phyloP scores from a whole-genome alignment of 331 rosid genomes.

The Saraca asoca region DNA sequence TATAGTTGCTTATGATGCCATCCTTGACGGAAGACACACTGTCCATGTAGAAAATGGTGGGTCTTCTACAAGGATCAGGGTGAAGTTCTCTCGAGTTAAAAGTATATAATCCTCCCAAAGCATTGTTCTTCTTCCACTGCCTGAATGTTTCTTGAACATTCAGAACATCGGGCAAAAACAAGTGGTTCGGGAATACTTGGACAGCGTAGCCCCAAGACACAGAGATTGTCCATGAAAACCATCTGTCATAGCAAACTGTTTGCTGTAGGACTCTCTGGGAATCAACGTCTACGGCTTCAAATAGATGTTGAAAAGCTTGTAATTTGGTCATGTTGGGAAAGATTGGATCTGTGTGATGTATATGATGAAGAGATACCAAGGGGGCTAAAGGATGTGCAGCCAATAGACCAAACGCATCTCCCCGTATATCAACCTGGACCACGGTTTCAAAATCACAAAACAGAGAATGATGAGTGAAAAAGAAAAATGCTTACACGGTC shows the following conservation, averaged over 20 bases:
- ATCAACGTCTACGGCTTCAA: slow-evolving; percentile 58
- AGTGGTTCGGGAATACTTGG: slow-evolving; percentile 55
- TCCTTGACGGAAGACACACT: slow-evolving; percentile 37
- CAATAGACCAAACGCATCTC: slow-evolving; percentile 72
- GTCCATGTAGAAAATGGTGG: slow-evolving; percentile 64
- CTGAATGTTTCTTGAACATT: slow-evolving; percentile 63
- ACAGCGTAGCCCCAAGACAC: slow-evolving; percentile 99
- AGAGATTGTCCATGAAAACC: slow-evolving; percentile 78
- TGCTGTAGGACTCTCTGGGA: slow-evolving; percentile 77
- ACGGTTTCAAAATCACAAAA: slow-evolving; percentile 26
- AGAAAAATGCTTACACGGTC: too few species aligned
- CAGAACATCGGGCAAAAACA: slow-evolving; percentile 55
- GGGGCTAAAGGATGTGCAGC: slow-evolving; percentile 86
- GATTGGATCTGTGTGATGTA: slow-evolving; percentile 61
- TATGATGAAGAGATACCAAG: slow-evolving; percentile 71
- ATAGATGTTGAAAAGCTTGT: slow-evolving; percentile 66
- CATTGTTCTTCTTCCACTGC: slow-evolving; percentile 57
- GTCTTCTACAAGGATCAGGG: slow-evolving; percentile 66
- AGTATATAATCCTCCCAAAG: slow-evolving; percentile 47
- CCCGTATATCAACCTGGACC: slow-evolving; percentile 66
- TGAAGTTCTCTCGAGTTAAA: slow-evolving; percentile 53
- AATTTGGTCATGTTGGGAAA: slow-evolving; percentile 71
- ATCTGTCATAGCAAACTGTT: slow-evolving; percentile 71
- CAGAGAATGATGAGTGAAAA: neutral
- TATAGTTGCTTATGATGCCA: slow-evolving; percentile 55